These are phyloP conservation scores for Colletotrichum simmondsii DNA, from an alignment of 2,329 filamentous ascomycete genomes.

Conservation along the genomic window DNA sequence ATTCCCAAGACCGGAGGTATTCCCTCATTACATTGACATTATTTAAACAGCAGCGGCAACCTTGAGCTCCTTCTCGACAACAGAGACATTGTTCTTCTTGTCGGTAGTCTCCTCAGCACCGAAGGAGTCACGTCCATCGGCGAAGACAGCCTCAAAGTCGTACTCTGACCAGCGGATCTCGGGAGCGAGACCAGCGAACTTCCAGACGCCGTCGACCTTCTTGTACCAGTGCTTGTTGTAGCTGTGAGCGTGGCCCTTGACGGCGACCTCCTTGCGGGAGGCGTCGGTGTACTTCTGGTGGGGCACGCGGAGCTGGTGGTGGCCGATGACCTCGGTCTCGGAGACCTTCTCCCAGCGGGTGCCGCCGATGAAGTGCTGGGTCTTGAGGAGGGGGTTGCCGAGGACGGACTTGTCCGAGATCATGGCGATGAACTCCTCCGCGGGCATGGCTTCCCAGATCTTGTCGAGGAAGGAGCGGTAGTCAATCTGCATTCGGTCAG, in stretches of 20 bases:
- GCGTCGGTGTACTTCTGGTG: constrained; percentile 70
- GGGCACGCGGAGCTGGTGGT: constrained; percentile 70
- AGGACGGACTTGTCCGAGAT: constrained; percentile 66
- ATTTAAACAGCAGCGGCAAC: constrained; percentile 13
- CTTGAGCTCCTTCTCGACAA: constrained; percentile 29
- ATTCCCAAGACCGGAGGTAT: background rate
- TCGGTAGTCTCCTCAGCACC: constrained; percentile 1
- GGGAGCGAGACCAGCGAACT: constrained; percentile 67
- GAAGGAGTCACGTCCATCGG: constrained; percentile 31
- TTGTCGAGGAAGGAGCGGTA: constrained; percentile 72
- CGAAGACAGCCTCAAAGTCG: constrained; percentile 67
- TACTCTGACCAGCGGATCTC: constrained; percentile 68
- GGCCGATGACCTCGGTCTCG: constrained; percentile 68
- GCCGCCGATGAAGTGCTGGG: constrained; percentile 73
- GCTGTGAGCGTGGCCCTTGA: constrained; percentile 71
- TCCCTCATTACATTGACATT: background rate
- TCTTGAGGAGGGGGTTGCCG: constrained; percentile 70
- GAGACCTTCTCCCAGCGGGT: constrained; percentile 68
- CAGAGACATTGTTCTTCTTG: constrained; percentile 19
- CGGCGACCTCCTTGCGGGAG: constrained; percentile 56
- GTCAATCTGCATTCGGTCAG: constrained; percentile 65
- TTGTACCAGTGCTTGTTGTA: constrained; percentile 68
- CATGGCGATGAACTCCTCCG: constrained; percentile 71
- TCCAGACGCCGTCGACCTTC: constrained; percentile 70
- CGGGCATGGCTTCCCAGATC: constrained; percentile 70